A percentile compares a stretch with the other conserved stretches of the same genome.
These are phyloP conservation scores for Suillus luteus DNA, from an alignment of 768 basidiomycete genomes.

Conservation along the genomic window DNA sequence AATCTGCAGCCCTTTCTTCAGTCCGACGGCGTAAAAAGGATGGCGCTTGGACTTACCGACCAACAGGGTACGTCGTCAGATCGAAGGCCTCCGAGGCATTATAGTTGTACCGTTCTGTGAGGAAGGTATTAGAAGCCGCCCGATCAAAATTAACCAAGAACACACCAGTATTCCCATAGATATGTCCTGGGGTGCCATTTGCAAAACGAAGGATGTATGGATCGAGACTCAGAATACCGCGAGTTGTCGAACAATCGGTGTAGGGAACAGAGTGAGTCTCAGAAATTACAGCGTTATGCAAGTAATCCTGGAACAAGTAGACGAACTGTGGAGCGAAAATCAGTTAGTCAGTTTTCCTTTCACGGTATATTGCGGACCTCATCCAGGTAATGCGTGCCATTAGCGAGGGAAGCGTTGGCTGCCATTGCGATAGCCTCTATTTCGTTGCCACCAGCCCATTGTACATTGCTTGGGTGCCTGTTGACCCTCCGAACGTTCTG, in stretches of 20 bases:
- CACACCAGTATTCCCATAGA: constrained; percentile 57
- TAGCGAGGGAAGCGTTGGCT: constrained; percentile 38
- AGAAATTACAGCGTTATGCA: constrained; percentile 48
- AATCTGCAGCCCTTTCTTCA: constrained; percentile 36
- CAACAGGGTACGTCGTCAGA: constrained; percentile 53
- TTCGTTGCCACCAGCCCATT: constrained; percentile 65
- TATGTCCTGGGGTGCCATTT: constrained; percentile 52
- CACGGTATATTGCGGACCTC: constrained; percentile 38
- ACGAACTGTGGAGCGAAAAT: constrained; percentile 40
- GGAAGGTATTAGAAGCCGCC: background rate
- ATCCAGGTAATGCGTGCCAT: constrained; percentile 50
- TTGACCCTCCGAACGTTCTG: constrained; percentile 60
- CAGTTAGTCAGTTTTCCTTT: background rate
- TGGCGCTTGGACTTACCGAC: constrained; percentile 33
- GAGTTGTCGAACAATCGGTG: constrained; percentile 61
- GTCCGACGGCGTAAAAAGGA: background rate
- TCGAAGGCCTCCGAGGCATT: constrained; percentile 46
- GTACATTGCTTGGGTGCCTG: constrained; percentile 55
- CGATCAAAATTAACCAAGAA: background rate
- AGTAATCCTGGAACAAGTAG: constrained; percentile 52
- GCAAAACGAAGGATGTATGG: constrained; percentile 53
- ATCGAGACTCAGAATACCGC: constrained; percentile 56
- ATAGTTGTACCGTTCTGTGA: constrained; percentile 50
- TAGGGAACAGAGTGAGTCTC: constrained; percentile 59
- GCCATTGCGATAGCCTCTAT: constrained; percentile 54